phyloP scores from a whole-genome alignment of 371 early-diverging fungal genomes.

The Mucor ambiguus region DNA sequence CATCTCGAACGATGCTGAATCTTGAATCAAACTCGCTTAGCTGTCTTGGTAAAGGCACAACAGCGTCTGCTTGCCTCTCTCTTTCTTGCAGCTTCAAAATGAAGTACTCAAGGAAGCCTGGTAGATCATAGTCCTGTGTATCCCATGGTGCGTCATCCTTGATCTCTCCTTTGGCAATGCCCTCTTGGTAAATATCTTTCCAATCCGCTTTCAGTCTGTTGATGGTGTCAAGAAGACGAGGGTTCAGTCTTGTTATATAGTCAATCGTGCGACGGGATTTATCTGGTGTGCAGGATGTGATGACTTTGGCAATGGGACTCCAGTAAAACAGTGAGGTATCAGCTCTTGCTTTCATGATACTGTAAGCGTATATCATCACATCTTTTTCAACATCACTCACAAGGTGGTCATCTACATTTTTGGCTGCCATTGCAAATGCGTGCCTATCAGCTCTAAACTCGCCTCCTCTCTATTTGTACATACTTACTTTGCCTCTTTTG shows the following conservation, averaged over 20 bases:
- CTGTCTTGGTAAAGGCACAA: not conserved
- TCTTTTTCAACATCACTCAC: slow-evolving; percentile 19
- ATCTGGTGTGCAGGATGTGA: slow-evolving; percentile 7
- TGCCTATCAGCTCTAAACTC: no score
- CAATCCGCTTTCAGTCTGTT: slow-evolving; percentile 10
- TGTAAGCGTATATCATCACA: slow-evolving; percentile 12
- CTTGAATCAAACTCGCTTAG: not conserved
- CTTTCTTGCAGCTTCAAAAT: slow-evolving; percentile 7
- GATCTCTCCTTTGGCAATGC: slow-evolving; percentile 12
- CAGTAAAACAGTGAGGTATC: slow-evolving; percentile 13
- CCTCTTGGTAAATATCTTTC: slow-evolving; percentile 15
- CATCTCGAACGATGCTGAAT: not conserved
- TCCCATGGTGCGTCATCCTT: slow-evolving; percentile 22
- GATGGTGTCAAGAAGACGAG: not conserved
- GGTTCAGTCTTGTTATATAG: not conserved
- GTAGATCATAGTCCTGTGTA: slow-evolving; percentile 18
- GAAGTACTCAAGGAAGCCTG: slow-evolving; percentile 19
- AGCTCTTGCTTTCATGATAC: slow-evolving; percentile 24
- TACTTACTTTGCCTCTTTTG: not conserved
- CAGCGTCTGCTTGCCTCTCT: not conserved
- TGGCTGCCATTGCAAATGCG: not conserved
- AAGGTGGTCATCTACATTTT: not conserved
- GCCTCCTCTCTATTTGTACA: no score
- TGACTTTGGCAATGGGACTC: slow-evolving; percentile 14
- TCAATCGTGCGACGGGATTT: slow-evolving; percentile 11